A percentile compares a stretch with the other conserved stretches of the same genome.
phyloP scores from a whole-genome alignment of 441 rosid species.

The Hura crepitans region DNA sequence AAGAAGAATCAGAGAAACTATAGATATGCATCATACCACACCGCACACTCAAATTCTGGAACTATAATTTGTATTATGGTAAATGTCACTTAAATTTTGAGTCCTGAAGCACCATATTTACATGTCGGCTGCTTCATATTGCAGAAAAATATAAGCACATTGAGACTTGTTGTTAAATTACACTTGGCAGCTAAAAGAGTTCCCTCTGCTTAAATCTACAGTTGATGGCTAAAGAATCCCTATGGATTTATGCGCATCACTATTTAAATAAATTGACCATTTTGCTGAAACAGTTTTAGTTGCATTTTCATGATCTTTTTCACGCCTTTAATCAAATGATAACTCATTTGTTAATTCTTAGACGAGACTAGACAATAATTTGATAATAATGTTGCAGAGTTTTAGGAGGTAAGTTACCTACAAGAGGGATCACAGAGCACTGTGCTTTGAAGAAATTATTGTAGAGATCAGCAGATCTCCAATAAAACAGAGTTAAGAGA shows the following conservation, averaged over 20 bases:
- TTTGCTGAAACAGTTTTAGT: neutral
- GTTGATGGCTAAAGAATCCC: neutral
- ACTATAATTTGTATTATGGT: neutral
- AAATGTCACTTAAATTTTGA: neutral
- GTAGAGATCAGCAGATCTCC: no score
- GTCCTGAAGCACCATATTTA: neutral
- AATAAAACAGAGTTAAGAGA: no score
- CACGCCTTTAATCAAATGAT: no score
- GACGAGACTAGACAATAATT: neutral
- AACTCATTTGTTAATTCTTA: no score
- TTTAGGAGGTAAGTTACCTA: constrained; percentile 84
- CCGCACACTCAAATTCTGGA: no score
- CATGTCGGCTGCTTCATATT: neutral
- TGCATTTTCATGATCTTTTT: neutral
- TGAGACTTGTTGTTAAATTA: neutral
- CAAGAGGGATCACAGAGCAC: constrained; percentile 79
- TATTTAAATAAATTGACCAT: neutral
- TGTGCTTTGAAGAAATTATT: constrained; percentile 86
- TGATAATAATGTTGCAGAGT: constrained; percentile 47
- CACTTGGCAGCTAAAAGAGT: no score
- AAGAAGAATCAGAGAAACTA: no score
- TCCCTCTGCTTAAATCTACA: no score
- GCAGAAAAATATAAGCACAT: neutral
- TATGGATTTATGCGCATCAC: neutral
- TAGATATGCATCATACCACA: no score